Conservation (phyloP, 2,329 filamentous ascomycete species). For the Exophiala lecanii-corni region DNA sequence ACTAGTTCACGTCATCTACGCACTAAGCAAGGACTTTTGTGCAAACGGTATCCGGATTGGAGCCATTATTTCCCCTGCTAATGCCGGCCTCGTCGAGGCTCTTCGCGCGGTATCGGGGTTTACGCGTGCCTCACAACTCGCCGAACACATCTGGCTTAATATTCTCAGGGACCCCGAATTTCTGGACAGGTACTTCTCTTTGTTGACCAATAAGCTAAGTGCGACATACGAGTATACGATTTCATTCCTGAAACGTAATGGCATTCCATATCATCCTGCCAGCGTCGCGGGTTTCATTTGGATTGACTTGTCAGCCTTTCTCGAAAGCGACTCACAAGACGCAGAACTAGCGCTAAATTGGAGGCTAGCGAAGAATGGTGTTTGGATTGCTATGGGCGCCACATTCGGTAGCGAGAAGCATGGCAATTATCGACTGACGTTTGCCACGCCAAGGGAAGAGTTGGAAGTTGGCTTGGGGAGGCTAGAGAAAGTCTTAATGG, state of each 20-base stretch:
- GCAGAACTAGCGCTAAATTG: conserved; percentile 28
- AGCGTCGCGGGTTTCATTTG: conserved; percentile 57
- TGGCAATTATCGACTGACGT: conserved; percentile 43
- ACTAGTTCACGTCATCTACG: conserved; percentile 49
- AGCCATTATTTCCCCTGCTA: conserved; percentile 46
- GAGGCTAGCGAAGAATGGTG: conserved; percentile 33
- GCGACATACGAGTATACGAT: conserved; percentile 42
- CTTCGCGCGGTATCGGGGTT: conserved; percentile 41
- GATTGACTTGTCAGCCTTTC: conserved; percentile 41
- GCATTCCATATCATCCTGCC: too few species aligned
- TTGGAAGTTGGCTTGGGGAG: not conserved
- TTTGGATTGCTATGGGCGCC: conserved; percentile 34
- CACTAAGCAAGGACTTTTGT: conserved; percentile 50
- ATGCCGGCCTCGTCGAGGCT: conserved; percentile 36
- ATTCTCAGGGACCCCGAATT: conserved; percentile 43
- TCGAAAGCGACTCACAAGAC: not conserved
- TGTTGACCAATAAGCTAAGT: conserved; percentile 40
- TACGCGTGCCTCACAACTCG: conserved; percentile 43
- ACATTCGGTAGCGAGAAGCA: conserved; percentile 35
- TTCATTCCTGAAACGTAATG: too few species aligned
- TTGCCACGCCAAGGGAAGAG: conserved; percentile 15
- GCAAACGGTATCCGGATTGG: conserved; percentile 53
- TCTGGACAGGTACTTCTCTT: conserved; percentile 44
- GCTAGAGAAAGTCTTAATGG: not conserved
- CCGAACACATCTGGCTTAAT: conserved; percentile 35